These are phyloP conservation scores for Suillus alpinus DNA, from an alignment of 768 basidiomycete genomes.

Conservation along the genomic window DNA sequence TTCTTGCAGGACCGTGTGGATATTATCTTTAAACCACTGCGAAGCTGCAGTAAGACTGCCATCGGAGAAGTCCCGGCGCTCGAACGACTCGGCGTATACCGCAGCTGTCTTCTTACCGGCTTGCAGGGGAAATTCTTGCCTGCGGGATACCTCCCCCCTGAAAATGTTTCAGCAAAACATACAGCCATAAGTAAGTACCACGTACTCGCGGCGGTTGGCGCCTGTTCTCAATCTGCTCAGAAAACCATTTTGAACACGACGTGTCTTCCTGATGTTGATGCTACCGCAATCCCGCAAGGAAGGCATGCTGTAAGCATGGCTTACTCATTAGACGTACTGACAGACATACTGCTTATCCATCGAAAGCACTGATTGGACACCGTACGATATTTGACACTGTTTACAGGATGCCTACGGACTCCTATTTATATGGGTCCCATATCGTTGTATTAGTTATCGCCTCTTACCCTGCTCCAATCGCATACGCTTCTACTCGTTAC, in stretches of 20 bases:
- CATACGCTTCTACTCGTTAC: too few relatives aligned
- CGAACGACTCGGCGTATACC: slow-evolving; percentile 66
- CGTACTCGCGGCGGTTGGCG: background rate
- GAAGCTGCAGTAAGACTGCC: slow-evolving; percentile 51
- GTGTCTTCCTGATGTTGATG: slow-evolving; percentile 36
- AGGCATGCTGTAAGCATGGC: too few relatives aligned
- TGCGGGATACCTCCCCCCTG: slow-evolving; percentile 47
- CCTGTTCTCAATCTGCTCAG: background rate
- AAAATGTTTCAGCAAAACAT: background rate
- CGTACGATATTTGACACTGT: too few relatives aligned
- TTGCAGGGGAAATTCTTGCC: slow-evolving; percentile 59
- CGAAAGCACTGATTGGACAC: too few relatives aligned
- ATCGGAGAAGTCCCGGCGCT: slow-evolving; percentile 65
- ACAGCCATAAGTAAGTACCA: background rate
- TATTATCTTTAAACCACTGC: slow-evolving; percentile 72
- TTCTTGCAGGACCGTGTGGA: slow-evolving; percentile 56
- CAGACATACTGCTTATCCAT: too few relatives aligned
- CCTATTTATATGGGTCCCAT: too few relatives aligned
- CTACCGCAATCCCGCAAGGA: slow-evolving; percentile 65
- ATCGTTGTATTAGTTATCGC: too few relatives aligned
- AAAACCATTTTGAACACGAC: slow-evolving; percentile 41
- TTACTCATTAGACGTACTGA: too few relatives aligned
- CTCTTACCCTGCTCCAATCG: too few relatives aligned
- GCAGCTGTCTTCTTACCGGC: slow-evolving; percentile 65
- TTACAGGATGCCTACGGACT: too few relatives aligned